phyloP scores from a whole-genome alignment of 2,329 filamentous ascomycete genomes.

The Neonectria neomacrospora region DNA sequence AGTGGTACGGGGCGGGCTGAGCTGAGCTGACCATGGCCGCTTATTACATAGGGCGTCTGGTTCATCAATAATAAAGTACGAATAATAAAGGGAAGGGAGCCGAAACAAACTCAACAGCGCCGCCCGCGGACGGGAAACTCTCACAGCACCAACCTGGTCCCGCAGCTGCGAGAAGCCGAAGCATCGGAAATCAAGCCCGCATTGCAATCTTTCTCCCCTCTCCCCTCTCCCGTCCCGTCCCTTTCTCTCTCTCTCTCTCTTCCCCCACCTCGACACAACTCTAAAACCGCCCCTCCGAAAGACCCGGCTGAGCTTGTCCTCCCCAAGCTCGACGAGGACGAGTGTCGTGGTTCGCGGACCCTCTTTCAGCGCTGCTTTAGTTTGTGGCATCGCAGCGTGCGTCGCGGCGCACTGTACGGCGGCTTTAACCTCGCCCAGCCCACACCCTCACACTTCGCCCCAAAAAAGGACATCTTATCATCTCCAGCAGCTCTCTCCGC shows the following conservation, averaged over 20 bases:
- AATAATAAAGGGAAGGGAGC: not conserved
- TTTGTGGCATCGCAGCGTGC: constrained; percentile 23
- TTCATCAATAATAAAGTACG: not conserved
- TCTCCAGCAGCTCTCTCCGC: constrained; percentile 39
- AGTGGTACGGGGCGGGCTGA: constrained; percentile 9
- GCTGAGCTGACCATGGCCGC: constrained; percentile 25
- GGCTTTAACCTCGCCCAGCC: constrained; percentile 41
- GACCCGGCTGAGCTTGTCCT: constrained; percentile 11
- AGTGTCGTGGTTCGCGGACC: constrained; percentile 10
- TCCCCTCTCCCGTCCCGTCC: not conserved
- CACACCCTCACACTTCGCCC: constrained; percentile 42
- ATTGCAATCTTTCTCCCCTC: too few species aligned
- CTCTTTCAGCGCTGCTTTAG: constrained; percentile 10
- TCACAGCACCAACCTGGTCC: not conserved
- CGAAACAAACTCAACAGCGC: not conserved
- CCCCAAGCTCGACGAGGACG: constrained; percentile 13
- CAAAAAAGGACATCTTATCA: constrained; percentile 44
- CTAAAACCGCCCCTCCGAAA: constrained; percentile 12
- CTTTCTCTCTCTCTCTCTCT: not conserved
- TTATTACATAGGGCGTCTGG: not conserved
- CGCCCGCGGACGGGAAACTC: not conserved
- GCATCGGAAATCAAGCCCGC: not conserved
- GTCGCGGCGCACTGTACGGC: constrained; percentile 43
- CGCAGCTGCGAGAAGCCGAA: not conserved
- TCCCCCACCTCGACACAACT: constrained; percentile 17